Base-by-base conservation (phyloP, 805 yeast species). In the Candida andamanensis region DNA sequence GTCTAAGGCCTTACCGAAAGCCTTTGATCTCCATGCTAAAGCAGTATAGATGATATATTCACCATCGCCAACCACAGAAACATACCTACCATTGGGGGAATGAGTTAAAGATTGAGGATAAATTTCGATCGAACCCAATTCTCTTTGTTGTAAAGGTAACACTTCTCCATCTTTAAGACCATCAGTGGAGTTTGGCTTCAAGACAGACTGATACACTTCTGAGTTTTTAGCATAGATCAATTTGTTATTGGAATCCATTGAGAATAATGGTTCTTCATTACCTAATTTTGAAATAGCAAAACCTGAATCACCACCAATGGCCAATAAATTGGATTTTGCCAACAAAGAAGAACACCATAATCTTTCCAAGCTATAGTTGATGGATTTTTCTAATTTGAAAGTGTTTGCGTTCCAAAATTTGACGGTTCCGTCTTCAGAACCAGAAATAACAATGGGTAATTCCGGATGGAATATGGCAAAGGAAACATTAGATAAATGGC, bases 391-490 rank as follows among this genome's bases (percentile, higher is more conserved):
- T 44, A 90, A 73, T 62, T 85, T 86, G 66, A 90, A 92, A 21
- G 97, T 86, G 54, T 82, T 82, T 15, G 97, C 72, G 57, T 85
- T 90, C 99, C 99, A 92, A 50, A 92, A 74, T 54, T 89, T 86
- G 45, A 92, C 70, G 7, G 96, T 81, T 32, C 95, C 86, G 63
- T 92, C 99, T 63, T 92, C 99, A 32, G 96, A 82, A 44, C 99
- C 99, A 3, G 97, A 86, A 29, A 92, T 74, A 43, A 92, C 89
- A 44, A 90, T 66, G 15, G 98, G 98, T 51, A 92, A 71, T 51
- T 90, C 95, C n/a, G 96, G 95, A 58, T 92, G 99, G 80, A 89
- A 92, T 21, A 89, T 77, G 6, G 99, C 98, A 66, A 87, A 92
- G 17, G 96, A 86, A 26, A 92, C 98, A 56, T 92, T 92, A 27